Evolutionary conservation across 1,284 basidiomycete species (phyloP).

Genomic region (Pseudozyma pruni): DNA sequence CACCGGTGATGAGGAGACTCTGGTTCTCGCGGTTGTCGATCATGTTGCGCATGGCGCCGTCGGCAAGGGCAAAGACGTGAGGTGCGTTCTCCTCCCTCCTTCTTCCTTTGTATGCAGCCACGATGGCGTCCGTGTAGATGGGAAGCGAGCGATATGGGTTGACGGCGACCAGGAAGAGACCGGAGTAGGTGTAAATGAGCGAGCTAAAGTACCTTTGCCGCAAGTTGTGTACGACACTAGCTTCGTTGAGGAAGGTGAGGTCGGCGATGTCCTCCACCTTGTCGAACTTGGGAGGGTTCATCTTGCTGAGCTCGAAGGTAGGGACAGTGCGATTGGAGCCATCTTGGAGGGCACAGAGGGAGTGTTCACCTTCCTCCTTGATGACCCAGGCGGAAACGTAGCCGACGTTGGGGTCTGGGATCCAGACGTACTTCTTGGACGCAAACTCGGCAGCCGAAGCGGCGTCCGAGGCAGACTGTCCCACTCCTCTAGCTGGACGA

Average conservation of each 20-base stretch:
- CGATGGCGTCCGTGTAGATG: conserved; percentile 90
- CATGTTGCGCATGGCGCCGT: conserved; percentile 98
- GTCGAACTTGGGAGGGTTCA: conserved; percentile 97
- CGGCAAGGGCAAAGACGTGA: conserved; percentile 96
- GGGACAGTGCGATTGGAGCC: conserved; percentile 69
- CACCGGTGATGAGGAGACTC: conserved; percentile 98
- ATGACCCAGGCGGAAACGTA: conserved; percentile 91
- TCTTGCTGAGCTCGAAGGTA: conserved; percentile 63
- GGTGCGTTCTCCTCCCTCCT: conserved; percentile 94
- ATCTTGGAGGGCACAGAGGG: conserved; percentile 73
- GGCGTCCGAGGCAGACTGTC: conserved; percentile 59
- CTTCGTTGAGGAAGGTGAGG: conserved; percentile 97
- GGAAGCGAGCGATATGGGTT: conserved; percentile 95
- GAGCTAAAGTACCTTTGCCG: conserved; percentile 89
- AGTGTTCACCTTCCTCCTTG: conserved; percentile 81
- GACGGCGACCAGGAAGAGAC: conserved; percentile 95
- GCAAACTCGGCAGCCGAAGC: conserved; percentile 85
- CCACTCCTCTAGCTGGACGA: conserved; percentile 34
- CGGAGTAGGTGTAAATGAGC: conserved; percentile 84
- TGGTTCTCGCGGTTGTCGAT: conserved; percentile 96
- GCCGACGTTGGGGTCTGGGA: conserved; percentile 86
- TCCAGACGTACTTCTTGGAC: conserved; percentile 97
- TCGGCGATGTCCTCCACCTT: conserved; percentile 98
- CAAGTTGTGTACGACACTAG: conserved; percentile 96
- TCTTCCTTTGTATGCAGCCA: conserved; percentile 90